Evolutionary conservation across 2,329 filamentous ascomycete species (phyloP).

Genomic region (Xylogone sp.): DNA sequence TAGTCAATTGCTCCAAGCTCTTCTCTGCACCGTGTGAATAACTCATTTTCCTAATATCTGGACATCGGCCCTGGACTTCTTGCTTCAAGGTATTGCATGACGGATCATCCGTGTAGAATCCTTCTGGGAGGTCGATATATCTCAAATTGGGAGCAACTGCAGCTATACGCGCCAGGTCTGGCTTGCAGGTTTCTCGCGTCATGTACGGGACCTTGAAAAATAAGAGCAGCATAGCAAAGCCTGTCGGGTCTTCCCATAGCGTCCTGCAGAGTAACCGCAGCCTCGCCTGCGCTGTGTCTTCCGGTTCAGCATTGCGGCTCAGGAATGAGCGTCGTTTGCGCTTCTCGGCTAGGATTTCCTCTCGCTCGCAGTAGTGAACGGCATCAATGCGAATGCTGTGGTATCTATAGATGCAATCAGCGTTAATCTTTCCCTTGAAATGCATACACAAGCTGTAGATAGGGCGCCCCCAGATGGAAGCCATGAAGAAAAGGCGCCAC

Average conservation of each 20-base stretch:
- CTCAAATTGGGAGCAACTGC: slow-evolving; percentile 79
- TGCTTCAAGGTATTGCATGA: slow-evolving; percentile 72
- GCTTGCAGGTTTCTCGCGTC: slow-evolving; percentile 79
- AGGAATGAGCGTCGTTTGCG: slow-evolving; percentile 72
- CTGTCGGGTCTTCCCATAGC: slow-evolving; percentile 67
- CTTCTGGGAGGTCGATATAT: slow-evolving; percentile 88
- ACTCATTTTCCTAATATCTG: slow-evolving; percentile 83
- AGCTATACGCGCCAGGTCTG: slow-evolving; percentile 80
- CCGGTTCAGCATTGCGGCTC: slow-evolving; percentile 72
- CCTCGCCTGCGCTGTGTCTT: slow-evolving; percentile 73
- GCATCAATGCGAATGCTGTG: slow-evolving; percentile 88
- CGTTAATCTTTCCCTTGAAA: not conserved
- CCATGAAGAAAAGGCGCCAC: slow-evolving; percentile 28
- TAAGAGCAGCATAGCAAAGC: slow-evolving; percentile 65
- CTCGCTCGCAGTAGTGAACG: slow-evolving; percentile 90
- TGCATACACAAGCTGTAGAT: no score
- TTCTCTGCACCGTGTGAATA: slow-evolving; percentile 76
- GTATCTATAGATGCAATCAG: slow-evolving; percentile 53
- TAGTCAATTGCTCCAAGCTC: slow-evolving; percentile 66
- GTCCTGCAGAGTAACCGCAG: slow-evolving; percentile 78
- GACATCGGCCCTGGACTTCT: slow-evolving; percentile 80
- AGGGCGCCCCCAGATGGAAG: no score
- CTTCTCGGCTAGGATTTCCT: slow-evolving; percentile 74
- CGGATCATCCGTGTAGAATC: slow-evolving; percentile 77
- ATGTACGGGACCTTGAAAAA: slow-evolving; percentile 92